Percentiles rank a stretch among this genome's conserved stretches.
Conservation (phyloP, 257 asterid species). For the Nicotiana sylvestris region DNA sequence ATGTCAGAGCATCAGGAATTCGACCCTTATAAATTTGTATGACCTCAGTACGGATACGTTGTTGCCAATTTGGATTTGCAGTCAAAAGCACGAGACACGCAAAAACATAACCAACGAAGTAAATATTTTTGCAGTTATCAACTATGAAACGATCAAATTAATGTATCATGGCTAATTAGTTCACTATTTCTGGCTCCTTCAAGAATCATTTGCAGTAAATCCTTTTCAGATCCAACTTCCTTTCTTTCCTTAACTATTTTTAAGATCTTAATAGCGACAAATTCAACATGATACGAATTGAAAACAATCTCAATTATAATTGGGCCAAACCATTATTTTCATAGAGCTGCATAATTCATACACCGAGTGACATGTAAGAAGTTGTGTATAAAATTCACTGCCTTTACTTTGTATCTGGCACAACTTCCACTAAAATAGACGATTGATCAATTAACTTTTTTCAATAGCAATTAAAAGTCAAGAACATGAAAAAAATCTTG, state of each 20-base stretch:
- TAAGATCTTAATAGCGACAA: constrained; percentile 5
- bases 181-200: constrained; percentile 40
- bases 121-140: constrained; percentile 60
- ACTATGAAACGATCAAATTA: constrained; percentile 43
- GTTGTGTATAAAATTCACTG: too few species aligned
- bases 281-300: too few species aligned
- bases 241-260: constrained; percentile 43
- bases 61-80: constrained; percentile 51
- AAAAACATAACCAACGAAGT: constrained; percentile 59
- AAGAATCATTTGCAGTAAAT: constrained; percentile 49
- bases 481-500: too few species aligned
- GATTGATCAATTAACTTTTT: too few species aligned
- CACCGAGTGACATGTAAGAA: too few species aligned
- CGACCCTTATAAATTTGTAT: constrained; percentile 32
- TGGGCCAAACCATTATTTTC: too few species aligned
- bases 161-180: constrained; percentile 23
- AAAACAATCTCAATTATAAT: too few species aligned
- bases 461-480: too few species aligned
- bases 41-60: constrained; percentile 38
- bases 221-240: constrained; percentile 32
- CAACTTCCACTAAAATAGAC: too few species aligned
- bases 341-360: too few species aligned
- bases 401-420: too few species aligned
- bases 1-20: constrained; percentile 35
- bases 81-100: constrained; percentile 62